phyloP scores from a whole-genome alignment of 306 rosid genomes.

The Fragaria nilgerrensis region DNA sequence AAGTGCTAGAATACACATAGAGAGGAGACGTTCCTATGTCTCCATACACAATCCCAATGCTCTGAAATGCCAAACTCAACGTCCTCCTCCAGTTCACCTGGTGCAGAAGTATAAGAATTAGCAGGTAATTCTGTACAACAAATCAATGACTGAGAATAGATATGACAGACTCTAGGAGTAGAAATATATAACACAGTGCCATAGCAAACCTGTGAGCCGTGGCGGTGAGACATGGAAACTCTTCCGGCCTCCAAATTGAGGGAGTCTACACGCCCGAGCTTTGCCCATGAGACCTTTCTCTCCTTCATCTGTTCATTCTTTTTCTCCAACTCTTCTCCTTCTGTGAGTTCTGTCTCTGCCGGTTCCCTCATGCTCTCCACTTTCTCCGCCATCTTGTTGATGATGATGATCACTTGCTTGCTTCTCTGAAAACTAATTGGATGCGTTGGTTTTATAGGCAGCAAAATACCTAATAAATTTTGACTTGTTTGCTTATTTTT shows the following conservation, averaged over 20 bases:
- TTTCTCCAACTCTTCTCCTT: conserved; percentile 1
- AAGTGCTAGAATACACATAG: conserved; percentile 59
- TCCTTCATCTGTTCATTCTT: conserved; percentile 15
- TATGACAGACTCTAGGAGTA: not conserved
- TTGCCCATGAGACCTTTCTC: conserved; percentile 61
- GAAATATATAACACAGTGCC: not conserved
- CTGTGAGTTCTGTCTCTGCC: not conserved
- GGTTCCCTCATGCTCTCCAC: not conserved
- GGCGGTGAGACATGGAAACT: conserved; percentile 30
- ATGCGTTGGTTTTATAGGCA: conserved; percentile 1
- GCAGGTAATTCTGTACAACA: not conserved
- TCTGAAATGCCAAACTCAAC: conserved; percentile 68
- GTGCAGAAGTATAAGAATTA: not conserved
- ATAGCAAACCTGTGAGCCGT: conserved; percentile 33
- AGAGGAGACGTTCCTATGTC: conserved; percentile 94
- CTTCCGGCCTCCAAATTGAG: conserved; percentile 84
- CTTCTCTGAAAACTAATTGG: not conserved
- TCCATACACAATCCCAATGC: conserved; percentile 79
- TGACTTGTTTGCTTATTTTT: not conserved
- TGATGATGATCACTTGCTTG: not conserved
- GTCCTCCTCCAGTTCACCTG: conserved; percentile 48
- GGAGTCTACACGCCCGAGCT: conserved; percentile 68
- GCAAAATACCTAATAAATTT: not conserved
- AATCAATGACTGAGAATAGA: not conserved
- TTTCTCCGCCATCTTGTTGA: conserved; percentile 9